A percentile compares a stretch with the other conserved stretches of the same genome.
Evolutionary conservation across 768 basidiomycete genomes (phyloP).

Genomic region (Mycena metata): DNA sequence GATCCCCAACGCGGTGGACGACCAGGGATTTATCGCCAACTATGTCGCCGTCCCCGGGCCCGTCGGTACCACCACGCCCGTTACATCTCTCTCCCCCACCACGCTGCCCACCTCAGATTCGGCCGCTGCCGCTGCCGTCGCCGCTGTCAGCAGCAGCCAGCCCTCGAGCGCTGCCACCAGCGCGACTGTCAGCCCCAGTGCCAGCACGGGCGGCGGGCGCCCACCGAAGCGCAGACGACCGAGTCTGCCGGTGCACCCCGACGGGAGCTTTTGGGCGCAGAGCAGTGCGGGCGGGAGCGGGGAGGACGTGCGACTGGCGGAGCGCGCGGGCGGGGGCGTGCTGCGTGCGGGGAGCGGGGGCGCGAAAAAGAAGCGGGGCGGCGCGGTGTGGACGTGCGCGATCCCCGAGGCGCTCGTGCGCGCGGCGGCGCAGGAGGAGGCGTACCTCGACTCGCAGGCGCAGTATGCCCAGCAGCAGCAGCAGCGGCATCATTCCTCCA

Average conservation of each 20-base stretch:
- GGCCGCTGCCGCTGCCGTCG: slow-evolving; percentile 38
- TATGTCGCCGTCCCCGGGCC: slow-evolving; percentile 80
- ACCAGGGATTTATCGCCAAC: slow-evolving; percentile 94
- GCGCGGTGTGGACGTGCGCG: slow-evolving; percentile 77
- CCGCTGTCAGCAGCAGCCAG: slow-evolving; percentile 34
- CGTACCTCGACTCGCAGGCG: slow-evolving; percentile 65
- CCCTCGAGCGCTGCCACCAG: slow-evolving; percentile 16
- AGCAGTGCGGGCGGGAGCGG: slow-evolving; percentile 36
- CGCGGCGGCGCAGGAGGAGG: slow-evolving; percentile 89
- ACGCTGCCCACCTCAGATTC: slow-evolving; percentile 51
- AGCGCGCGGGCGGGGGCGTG: slow-evolving; percentile 11
- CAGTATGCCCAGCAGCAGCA: slow-evolving; percentile 37
- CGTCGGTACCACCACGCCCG: slow-evolving; percentile 41
- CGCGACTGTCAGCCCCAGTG: slow-evolving; percentile 29
- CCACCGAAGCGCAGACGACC: slow-evolving; percentile 16
- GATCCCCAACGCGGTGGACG: slow-evolving; percentile 88
- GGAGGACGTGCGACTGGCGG: slow-evolving; percentile 33
- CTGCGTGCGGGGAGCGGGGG: slow-evolving; percentile 37
- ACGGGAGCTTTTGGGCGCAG: slow-evolving; percentile 38
- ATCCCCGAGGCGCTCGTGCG: slow-evolving; percentile 84
- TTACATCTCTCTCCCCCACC: slow-evolving; percentile 14
- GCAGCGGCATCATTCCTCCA: slow-evolving; percentile 29
- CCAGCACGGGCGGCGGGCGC: slow-evolving; percentile 15
- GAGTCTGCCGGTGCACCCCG: slow-evolving; percentile 33
- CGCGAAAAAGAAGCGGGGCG: slow-evolving; percentile 46